Conservation (phyloP, 2,329 filamentous ascomycete species). For the Trichoderma brevicompactum region DNA sequence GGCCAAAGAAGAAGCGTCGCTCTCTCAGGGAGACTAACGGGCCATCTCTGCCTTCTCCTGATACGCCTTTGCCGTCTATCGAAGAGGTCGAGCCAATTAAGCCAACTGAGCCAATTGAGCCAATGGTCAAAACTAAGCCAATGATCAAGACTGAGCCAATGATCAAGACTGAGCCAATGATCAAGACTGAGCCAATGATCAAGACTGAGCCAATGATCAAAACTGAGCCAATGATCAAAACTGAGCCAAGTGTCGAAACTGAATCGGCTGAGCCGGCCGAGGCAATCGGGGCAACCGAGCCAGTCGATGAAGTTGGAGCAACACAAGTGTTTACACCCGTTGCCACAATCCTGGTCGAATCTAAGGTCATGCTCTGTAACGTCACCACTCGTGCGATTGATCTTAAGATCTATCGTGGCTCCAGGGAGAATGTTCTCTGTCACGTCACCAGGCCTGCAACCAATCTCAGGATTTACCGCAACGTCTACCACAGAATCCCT, state of each 20-base stretch:
- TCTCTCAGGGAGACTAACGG: constrained; percentile 29
- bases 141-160: too few species aligned
- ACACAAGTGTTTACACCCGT: background rate
- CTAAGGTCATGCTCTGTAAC: background rate
- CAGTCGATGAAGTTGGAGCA: background rate
- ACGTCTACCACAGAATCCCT: too few species aligned
- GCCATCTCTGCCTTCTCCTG: background rate
- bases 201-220: too few species aligned
- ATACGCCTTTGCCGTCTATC: background rate
- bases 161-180: too few species aligned
- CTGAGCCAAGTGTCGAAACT: too few species aligned
- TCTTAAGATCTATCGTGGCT: too few species aligned
- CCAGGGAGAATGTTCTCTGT: too few species aligned
- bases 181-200: too few species aligned
- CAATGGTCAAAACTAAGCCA: background rate
- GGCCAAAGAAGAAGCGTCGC: constrained; percentile 28
- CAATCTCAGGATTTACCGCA: too few species aligned
- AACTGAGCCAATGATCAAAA: too few species aligned
- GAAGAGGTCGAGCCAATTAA: background rate
- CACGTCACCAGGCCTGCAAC: too few species aligned
- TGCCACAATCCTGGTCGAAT: background rate
- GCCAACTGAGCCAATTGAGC: background rate
- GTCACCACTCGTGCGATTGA: too few species aligned
- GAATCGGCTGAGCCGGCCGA: background rate
- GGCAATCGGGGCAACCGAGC: background rate